A percentile compares a stretch with the other conserved stretches of the same genome.
Conservation (phyloP, 257 asterid genomes). For the Solanum pinnatisectum region DNA sequence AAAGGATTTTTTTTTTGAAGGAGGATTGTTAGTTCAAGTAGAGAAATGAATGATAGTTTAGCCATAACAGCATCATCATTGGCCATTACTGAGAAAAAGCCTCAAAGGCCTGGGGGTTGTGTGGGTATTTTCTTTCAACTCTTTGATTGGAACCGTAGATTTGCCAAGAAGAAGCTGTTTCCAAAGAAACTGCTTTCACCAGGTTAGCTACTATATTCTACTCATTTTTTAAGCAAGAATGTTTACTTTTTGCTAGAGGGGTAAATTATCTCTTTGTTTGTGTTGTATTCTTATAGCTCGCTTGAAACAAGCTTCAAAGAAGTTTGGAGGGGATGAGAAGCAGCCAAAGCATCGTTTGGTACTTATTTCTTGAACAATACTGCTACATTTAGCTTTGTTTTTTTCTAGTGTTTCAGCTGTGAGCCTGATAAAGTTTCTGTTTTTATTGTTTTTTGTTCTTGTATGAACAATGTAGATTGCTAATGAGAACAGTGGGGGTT, state of each 20-base stretch:
- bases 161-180: conserved; percentile 75
- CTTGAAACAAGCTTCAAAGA: conserved; percentile 55
- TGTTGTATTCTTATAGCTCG: conserved; percentile 47
- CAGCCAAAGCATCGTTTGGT: conserved; percentile 87
- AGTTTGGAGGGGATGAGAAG: conserved; percentile 75
- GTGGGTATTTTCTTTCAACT: conserved; percentile 83
- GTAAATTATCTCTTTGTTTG: neutral
- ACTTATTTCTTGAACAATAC: neutral
- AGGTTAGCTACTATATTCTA: conserved; percentile 28
- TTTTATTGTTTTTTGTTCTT: neutral
- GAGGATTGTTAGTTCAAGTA: neutral
- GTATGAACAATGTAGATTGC: conserved; percentile 54
- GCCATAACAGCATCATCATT: conserved; percentile 46
- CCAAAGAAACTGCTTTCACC: conserved; percentile 79
- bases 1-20: neutral
- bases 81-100: conserved; percentile 71
- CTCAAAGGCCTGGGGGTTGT: conserved; percentile 77
- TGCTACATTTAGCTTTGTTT: neutral
- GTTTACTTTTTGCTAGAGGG: neutral
- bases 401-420: neutral
- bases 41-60: conserved; percentile 49
- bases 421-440: neutral
- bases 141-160: conserved; percentile 86
- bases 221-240: neutral
- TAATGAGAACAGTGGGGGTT: conserved; percentile 90